Evolutionary conservation across 345 rosid species (phyloP).

Genomic region (Euclidium syriacum): DNA sequence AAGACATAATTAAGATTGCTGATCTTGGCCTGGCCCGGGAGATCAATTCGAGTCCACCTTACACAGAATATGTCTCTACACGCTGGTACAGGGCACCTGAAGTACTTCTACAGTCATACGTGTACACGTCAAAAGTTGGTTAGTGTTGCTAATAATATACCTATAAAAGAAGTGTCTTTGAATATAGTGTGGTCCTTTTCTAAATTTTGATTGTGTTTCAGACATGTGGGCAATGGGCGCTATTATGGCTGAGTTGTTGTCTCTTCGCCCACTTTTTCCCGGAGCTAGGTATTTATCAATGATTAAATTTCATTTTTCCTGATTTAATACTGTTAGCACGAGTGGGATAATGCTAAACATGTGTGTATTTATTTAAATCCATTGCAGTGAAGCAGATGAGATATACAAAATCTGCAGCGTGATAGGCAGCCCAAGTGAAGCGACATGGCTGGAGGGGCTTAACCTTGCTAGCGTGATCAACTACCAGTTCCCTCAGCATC

Average conservation of each 20-base stretch:
- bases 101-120: slow-evolving; percentile 76
- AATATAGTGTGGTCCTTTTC: not conserved
- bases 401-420: slow-evolving; percentile 87
- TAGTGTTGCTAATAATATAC: slow-evolving; percentile 28
- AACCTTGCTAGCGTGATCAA: slow-evolving; percentile 71
- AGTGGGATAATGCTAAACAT: not conserved
- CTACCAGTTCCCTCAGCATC: slow-evolving; percentile 77
- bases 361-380: no score
- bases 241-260: slow-evolving; percentile 81
- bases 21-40: slow-evolving; percentile 98
- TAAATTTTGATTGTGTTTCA: slow-evolving; percentile 25
- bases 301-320: not conserved
- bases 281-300: slow-evolving; percentile 55
- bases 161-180: not conserved
- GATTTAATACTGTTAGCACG: not conserved
- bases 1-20: slow-evolving; percentile 77
- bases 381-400: slow-evolving; percentile 98
- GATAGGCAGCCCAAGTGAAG: slow-evolving; percentile 73
- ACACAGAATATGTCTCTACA: slow-evolving; percentile 85
- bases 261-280: slow-evolving; percentile 84
- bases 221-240: slow-evolving; percentile 99
- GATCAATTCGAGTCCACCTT: slow-evolving; percentile 77
- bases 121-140: slow-evolving; percentile 87
- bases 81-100: slow-evolving; percentile 99
- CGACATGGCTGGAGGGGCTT: slow-evolving; percentile 84